Evolutionary conservation across 352 stramenopile genomes (phyloP), one percentile per base, ranked within the genome.

Genomic region (Phytophthora capsici): DNA sequence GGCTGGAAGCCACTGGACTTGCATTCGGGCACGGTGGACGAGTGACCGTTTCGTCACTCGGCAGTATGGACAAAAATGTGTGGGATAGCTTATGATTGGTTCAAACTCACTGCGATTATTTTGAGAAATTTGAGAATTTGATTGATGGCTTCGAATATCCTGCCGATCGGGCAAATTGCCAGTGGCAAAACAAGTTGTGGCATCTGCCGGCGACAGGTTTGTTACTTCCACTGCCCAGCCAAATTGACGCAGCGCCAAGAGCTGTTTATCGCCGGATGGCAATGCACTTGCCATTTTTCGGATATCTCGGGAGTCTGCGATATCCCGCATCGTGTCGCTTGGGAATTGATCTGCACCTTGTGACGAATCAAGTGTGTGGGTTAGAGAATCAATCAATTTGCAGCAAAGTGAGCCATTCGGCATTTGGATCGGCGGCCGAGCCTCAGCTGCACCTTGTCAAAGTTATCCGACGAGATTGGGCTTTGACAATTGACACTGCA

Each of bases 81-180:
- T 14, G 1, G 4, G 4, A 17, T 25, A 14, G 26, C 2, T 23
- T 47, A 25, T 44, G 37, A 47, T 65, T 65, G 57, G 57, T 17
- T 3, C 6, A 61, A 61, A 59, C 22, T 16, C 10, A 25, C 44
- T 4, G 12, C 37, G 48, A 60, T 66, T 60, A 50, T 63, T 53
- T 49, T 61, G 40, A 54, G 40, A 61, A 66, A 66, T 16, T 66
- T 66, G 26, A n/a, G 49, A 37, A 61, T 46, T 63, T 53, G 49
- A 60, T 52, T 66, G 57, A 66, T 66, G 57, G 57, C 20, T 66
- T 45, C 57, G 34, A 36, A 28, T 53, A 41, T 51, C 52, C 26
- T 9, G 30, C 16, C 14, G n/a, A 41, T 41, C 34, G 4, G 8
- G 13, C 34, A 41, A 41, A 41, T 9, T 40, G 34, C 34, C 34